A percentile compares a stretch with the other conserved stretches of the same genome.
Conservation (phyloP, 2,329 filamentous ascomycete genomes). For the Fusarium begoniae region DNA sequence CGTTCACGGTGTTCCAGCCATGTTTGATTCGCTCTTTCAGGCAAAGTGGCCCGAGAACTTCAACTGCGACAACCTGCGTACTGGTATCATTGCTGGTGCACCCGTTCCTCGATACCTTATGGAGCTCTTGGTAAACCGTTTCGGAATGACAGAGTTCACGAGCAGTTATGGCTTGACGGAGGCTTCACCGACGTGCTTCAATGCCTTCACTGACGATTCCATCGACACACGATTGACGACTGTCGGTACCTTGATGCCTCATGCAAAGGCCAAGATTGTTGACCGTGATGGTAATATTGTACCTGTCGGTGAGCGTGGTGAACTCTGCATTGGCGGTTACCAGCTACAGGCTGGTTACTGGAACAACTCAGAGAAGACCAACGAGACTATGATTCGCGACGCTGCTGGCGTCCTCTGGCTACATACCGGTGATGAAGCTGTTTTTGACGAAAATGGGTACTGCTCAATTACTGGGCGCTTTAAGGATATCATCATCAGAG, state of each 20-base stretch:
- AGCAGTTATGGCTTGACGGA: slow-evolving; percentile 80
- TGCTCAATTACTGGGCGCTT: slow-evolving; percentile 79
- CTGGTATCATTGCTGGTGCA: slow-evolving; percentile 81
- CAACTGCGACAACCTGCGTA: slow-evolving; percentile 66
- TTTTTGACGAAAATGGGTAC: slow-evolving; percentile 74
- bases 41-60: slow-evolving; percentile 54
- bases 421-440: slow-evolving; percentile 75
- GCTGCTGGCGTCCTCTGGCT: slow-evolving; percentile 66
- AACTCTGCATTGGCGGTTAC: slow-evolving; percentile 82
- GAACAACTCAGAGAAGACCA: slow-evolving; percentile 79
- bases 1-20: slow-evolving; percentile 83
- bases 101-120: slow-evolving; percentile 80
- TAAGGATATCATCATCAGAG: slow-evolving; percentile 83
- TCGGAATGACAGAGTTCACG: slow-evolving; percentile 80
- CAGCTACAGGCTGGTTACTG: slow-evolving; percentile 74
- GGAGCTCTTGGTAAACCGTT: slow-evolving; percentile 73
- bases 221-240: slow-evolving; percentile 73
- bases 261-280: slow-evolving; percentile 80
- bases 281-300: slow-evolving; percentile 72
- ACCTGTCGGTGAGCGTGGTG: slow-evolving; percentile 73
- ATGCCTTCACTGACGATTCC: slow-evolving; percentile 77
- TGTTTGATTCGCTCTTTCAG: slow-evolving; percentile 76
- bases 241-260: slow-evolving; percentile 80
- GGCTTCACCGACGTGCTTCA: slow-evolving; percentile 82
- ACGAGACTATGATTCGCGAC: slow-evolving; percentile 65